Evolutionary conservation across 208 protist species (phyloP), one percentile per base, ranked within the genome.

Genomic region (Dictyostelium gargantuum): DNA sequence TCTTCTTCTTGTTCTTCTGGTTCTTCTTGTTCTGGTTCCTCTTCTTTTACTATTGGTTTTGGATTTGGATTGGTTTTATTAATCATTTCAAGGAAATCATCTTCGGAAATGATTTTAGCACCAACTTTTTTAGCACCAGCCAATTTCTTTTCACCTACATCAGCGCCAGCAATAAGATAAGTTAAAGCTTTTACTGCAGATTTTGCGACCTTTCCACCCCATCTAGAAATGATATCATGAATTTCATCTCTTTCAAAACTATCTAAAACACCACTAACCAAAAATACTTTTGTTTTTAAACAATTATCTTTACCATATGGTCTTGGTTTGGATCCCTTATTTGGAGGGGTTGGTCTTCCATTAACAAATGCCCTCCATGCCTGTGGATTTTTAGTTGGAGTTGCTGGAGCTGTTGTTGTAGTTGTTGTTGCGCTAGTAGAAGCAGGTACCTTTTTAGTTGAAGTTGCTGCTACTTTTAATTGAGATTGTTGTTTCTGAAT

Each of bases 251-350:
- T 92, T 42, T 97, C 94, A 15, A 98, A 86, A 6, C 94, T 94
- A 26, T 98, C 97, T 38, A 98, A 81, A 40, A 95, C 86, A 76
- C 97, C 97, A 26, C 96, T 98, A 29, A 98, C 70, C 1, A 97
- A 63, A 81, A 98, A 98, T 2, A 63, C 91, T 61, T 94, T 93
- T 19, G 92, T 91, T 8, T 66, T 61, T 5, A 98, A 91, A 85
- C 96, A 98, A 75, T 94, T 94, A 0, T 94, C 79, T 77, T 91
- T 89, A 26, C 96, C 96, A 6, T 66, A 10, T 6, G 96, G 96
- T 13, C 95, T 1, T 26, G 50, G 38, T 80, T 97, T 97, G 3
- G 17, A 52, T 19, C 95, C 95, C n/a, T 61, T 52, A 19, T 85
- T 84, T 5, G 76, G 44, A 23, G 86, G 86, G 48, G 46, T 35